Evolutionary conservation across 2,329 filamentous ascomycete species (phyloP).

Genomic region (Sporothrix brasiliensis): DNA sequence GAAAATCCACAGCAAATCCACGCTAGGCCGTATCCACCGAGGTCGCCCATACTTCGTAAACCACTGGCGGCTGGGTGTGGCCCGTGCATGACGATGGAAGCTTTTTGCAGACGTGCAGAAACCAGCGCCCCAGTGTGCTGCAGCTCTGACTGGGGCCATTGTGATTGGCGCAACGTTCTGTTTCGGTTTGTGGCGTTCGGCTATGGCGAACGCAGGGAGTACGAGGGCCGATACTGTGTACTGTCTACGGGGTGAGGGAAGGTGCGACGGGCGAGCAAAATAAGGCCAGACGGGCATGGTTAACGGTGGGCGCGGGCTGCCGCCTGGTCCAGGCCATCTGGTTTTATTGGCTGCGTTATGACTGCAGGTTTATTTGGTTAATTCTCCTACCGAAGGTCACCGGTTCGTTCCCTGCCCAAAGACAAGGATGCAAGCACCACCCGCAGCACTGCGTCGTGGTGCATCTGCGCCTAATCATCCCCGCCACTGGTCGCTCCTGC

Average conservation of each 20-base stretch:
- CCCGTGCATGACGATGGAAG: slow-evolving; percentile 20
- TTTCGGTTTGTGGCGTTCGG: slow-evolving; percentile 29
- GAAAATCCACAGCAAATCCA: slow-evolving; percentile 28
- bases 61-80: slow-evolving; percentile 28
- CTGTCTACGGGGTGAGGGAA: background rate
- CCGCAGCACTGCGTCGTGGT: background rate
- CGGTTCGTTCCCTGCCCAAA: background rate
- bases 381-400: background rate
- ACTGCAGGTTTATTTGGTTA: slow-evolving; percentile 1
- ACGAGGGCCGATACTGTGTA: background rate
- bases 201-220: slow-evolving; percentile 14
- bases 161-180: slow-evolving; percentile 28
- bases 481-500: slow-evolving; percentile 17
- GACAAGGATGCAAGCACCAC: background rate
- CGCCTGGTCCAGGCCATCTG: slow-evolving; percentile 2
- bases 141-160: slow-evolving; percentile 10
- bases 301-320: background rate
- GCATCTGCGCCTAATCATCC: slow-evolving; percentile 11
- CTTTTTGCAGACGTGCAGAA: background rate
- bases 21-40: slow-evolving; percentile 25
- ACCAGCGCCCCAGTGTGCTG: background rate
- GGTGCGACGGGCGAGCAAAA: background rate
- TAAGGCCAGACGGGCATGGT: slow-evolving; percentile 3
- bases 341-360: background rate
- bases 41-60: background rate